Base-by-base conservation (phyloP, 2,329 filamentous ascomycete species). In the Aspergillus phoenicis region DNA sequence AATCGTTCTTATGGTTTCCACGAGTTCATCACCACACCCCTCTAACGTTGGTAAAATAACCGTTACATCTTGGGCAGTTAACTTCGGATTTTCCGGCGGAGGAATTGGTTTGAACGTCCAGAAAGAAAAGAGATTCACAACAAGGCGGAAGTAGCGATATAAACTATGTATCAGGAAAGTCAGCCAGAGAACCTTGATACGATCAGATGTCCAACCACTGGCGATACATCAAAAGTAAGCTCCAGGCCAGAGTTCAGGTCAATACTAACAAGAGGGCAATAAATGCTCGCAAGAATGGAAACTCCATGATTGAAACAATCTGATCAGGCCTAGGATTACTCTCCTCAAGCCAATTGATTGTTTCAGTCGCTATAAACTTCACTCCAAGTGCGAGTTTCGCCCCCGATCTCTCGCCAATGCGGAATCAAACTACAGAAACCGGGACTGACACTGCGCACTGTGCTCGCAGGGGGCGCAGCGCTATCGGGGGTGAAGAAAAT, bases 21-120 rank as follows among this genome's bases (percentile, higher is more conserved):
- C 88, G 63, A 98, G 83, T 72, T 96, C 91, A 69, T 93, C 88
- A 62, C 94, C 92, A 64, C 87, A 88, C 62, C 93, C 91, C 73
- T 96, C 91, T 66, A 98, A 93, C 10, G 93, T 96, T 7, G 94
- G 94, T 63, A 97, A 91, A 69, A 98, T 91, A 65, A 97, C 92
- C 5, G 94, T 97, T 70, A 97, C 93, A 85, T 98, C 91, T 68
- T 91, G 81, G 36, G 88, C 85, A 28, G 88, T 91, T 74, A 93
- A 89, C 48, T 83, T 88, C n/a, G 94, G 92, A 64, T 92, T 90
- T 61, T 87, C 86, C 43, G 92, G 90, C 58, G 94, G 89, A 45
- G 90, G 90, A 64, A 93, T 91, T 26, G 93, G 93, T 77, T 88
- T 90, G 81, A 96, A 97, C 10, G 83, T 83, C 90, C 91, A 95